phyloP scores from a whole-genome alignment of 306 rosid species.

The Cyamopsis tetragonoloba region DNA sequence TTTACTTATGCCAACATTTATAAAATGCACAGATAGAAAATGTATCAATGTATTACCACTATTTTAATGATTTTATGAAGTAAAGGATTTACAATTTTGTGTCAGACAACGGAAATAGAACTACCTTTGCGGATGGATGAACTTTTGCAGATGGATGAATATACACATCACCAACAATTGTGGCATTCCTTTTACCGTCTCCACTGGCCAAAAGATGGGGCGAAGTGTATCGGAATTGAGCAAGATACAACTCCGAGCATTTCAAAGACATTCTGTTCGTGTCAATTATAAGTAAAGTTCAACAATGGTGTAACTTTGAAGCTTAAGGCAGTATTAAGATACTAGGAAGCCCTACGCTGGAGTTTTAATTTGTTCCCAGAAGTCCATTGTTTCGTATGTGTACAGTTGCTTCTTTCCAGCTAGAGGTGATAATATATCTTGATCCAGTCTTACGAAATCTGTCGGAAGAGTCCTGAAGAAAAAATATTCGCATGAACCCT shows the following conservation, averaged over 20 bases:
- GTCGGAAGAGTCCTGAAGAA: slow-evolving; percentile 58
- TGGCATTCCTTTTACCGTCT: slow-evolving; percentile 60
- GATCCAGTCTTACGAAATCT: slow-evolving; percentile 89
- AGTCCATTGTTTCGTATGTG: slow-evolving; percentile 79
- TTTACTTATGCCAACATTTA: not conserved
- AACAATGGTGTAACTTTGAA: not conserved
- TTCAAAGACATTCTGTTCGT: slow-evolving; percentile 79
- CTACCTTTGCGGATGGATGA: slow-evolving; percentile 92
- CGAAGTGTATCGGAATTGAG: slow-evolving; percentile 65
- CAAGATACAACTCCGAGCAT: slow-evolving; percentile 87
- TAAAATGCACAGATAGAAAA: slow-evolving; percentile 9
- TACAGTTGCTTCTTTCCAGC: slow-evolving; percentile 92
- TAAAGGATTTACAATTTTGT: slow-evolving; percentile 15
- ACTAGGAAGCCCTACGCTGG: slow-evolving; percentile 58
- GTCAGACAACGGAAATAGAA: not conserved
- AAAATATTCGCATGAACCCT: not conserved
- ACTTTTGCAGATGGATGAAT: slow-evolving; percentile 96
- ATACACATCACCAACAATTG: slow-evolving; percentile 70
- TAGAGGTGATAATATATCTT: slow-evolving; percentile 91
- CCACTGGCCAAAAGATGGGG: slow-evolving; percentile 71
- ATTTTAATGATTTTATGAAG: not conserved
- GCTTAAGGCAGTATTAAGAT: slow-evolving; percentile 11
- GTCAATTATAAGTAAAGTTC: slow-evolving; percentile 16
- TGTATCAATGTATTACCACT: not conserved
- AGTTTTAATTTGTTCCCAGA: slow-evolving; percentile 98